Evolutionary conservation across 2,329 filamentous ascomycete genomes (phyloP).

Genomic region (Penicillium polonicum): DNA sequence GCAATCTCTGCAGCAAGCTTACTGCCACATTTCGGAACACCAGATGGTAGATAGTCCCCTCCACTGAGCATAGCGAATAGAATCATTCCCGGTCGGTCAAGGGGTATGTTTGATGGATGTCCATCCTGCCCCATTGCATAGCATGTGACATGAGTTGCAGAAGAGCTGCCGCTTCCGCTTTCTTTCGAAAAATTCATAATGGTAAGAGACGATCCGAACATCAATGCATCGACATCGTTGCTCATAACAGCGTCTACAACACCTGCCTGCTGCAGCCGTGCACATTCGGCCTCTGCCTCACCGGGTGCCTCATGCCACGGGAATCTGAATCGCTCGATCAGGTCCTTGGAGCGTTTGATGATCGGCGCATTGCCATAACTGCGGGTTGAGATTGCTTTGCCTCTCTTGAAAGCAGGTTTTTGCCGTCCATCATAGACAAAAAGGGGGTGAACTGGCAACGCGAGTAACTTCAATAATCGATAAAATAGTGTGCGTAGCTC

Average conservation of each 20-base stretch:
- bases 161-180: conserved; percentile 56
- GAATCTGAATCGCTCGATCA: conserved; percentile 84
- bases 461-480: conserved; percentile 73
- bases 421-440: conserved; percentile 89
- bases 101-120: conserved; percentile 33
- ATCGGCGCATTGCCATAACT: conserved; percentile 62
- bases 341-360: conserved; percentile 74
- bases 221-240: conserved; percentile 94
- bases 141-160: conserved; percentile 80
- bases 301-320: conserved; percentile 82
- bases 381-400: conserved; percentile 60
- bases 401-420: conserved; percentile 84
- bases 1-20: conserved; percentile 90
- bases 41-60: conserved; percentile 87
- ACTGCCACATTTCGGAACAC: conserved; percentile 81
- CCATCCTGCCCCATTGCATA: conserved; percentile 57
- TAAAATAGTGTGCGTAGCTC: conserved; percentile 91
- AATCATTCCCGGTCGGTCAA: conserved; percentile 88
- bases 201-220: conserved; percentile 85
- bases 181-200: conserved; percentile 83
- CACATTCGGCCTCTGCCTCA: conserved; percentile 95
- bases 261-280: conserved; percentile 74
- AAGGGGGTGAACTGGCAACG: conserved; percentile 76
- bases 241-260: conserved; percentile 91
- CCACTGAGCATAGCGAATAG: conserved; percentile 92